phyloP scores from a whole-genome alignment of 805 yeast species.

The Metschnikowia hibisci region DNA sequence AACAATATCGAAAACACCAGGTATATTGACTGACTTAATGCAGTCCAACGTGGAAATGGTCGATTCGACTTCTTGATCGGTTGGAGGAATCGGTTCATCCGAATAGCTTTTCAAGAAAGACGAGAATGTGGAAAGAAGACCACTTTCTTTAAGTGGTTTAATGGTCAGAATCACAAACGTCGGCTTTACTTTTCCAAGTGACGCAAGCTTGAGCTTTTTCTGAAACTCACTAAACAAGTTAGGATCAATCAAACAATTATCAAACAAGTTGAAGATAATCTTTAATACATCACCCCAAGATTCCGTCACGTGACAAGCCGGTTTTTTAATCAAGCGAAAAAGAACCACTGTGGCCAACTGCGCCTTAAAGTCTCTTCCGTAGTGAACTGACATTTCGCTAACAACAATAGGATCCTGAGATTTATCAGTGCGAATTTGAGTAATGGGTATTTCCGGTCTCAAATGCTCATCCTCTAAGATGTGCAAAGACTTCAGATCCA shows the following conservation, averaged over 20 bases:
- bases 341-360: conserved; percentile 85
- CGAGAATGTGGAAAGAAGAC: conserved; percentile 86
- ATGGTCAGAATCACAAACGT: conserved; percentile 59
- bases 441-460: conserved; percentile 34
- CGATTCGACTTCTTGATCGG: conserved; percentile 86
- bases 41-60: conserved; percentile 83
- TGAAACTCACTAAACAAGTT: conserved; percentile 61
- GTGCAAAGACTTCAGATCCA: conserved; percentile 32
- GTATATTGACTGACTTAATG: conserved; percentile 62
- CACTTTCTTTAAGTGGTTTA: conserved; percentile 64
- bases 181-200: conserved; percentile 61
- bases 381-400: conserved; percentile 73
- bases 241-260: conserved; percentile 68
- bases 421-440: conserved; percentile 44
- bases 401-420: conserved; percentile 63
- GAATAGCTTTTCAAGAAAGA: conserved; percentile 84
- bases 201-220: conserved; percentile 46
- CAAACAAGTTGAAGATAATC: conserved; percentile 61
- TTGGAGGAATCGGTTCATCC: conserved; percentile 87
- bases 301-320: conserved; percentile 45
- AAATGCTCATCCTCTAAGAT: conserved; percentile 16
- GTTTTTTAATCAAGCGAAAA: conserved; percentile 68
- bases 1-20: conserved; percentile 51
- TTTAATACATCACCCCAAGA: conserved; percentile 62
- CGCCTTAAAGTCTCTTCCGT: conserved; percentile 89